Conservation (phyloP, 257 asterid species). For the Solanum sejunctum region DNA sequence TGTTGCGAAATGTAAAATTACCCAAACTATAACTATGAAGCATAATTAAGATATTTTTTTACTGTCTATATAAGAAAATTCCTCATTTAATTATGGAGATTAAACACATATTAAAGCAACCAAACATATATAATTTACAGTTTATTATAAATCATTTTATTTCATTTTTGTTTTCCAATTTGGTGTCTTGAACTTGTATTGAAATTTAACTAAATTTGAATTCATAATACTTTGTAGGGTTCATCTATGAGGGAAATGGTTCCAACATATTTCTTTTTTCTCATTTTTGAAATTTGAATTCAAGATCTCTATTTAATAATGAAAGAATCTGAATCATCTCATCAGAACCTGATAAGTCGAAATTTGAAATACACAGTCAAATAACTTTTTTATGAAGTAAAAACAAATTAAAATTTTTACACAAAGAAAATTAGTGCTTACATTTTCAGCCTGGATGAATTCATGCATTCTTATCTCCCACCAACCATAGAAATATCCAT, state of each 20-base stretch:
- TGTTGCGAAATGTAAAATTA: no score
- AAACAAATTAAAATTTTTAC: not conserved
- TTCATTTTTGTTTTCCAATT: no score
- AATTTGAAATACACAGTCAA: not conserved
- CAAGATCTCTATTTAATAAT: accelerated
- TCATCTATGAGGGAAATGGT: not conserved
- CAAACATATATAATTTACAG: not conserved
- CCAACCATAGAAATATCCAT: no score
- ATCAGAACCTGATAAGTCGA: not conserved
- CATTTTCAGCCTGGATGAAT: no score
- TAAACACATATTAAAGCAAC: not conserved
- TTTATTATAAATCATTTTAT: no score
- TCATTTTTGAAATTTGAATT: not conserved
- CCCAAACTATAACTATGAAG: no score
- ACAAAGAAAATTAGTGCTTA: not conserved
- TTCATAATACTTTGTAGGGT: not conserved
- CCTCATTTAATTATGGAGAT: not conserved
- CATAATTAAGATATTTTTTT: no score
- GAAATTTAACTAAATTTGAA: not conserved
- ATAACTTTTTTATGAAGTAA: not conserved
- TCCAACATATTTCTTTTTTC: not conserved
- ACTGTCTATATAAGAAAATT: no score
- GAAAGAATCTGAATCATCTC: not conserved
- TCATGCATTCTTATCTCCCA: no score
- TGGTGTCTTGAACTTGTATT: not conserved